A percentile compares a stretch with the other conserved stretches of the same genome.
These are phyloP conservation scores for Endogone sp. DNA, from an alignment of 192 early-diverging fungal species.

Conservation along the genomic window DNA sequence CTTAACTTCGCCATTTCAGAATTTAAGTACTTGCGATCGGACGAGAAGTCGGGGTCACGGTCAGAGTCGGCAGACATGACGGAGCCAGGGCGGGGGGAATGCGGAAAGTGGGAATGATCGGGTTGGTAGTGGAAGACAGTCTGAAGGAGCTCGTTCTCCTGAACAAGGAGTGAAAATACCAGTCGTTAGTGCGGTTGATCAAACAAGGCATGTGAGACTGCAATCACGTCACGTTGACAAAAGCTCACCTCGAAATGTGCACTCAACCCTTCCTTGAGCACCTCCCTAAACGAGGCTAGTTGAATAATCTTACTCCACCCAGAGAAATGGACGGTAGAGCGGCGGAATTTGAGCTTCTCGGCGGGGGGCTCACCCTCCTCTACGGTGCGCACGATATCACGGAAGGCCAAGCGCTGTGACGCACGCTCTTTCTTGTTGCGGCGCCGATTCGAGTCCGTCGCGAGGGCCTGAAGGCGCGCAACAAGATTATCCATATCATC, in stretches of 20 bases:
- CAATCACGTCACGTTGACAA: too few relatives aligned
- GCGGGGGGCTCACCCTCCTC: slow-evolving; percentile 47
- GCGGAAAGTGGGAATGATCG: too few relatives aligned
- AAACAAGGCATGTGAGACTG: too few relatives aligned
- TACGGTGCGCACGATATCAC: slow-evolving; percentile 62
- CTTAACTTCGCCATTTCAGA: neutral
- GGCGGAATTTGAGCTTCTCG: slow-evolving; percentile 47
- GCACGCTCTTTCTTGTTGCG: slow-evolving; percentile 52
- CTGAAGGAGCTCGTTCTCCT: neutral
- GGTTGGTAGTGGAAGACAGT: neutral
- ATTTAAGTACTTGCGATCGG: neutral
- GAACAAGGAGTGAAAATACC: too few relatives aligned
- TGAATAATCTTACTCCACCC: slow-evolving; percentile 40
- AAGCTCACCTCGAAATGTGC: too few relatives aligned
- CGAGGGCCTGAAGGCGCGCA: slow-evolving; percentile 45
- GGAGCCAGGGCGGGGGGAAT: neutral
- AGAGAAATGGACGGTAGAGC: slow-evolving; percentile 43
- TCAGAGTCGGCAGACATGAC: neutral
- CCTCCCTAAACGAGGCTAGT: neutral
- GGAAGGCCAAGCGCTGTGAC: slow-evolving; percentile 55
- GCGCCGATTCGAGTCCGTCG: slow-evolving; percentile 53
- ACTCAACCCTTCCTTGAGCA: neutral
- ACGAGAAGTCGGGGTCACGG: neutral
- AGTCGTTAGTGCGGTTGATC: too few relatives aligned
- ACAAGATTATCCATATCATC: slow-evolving; percentile 58